Evolutionary conservation across 1,139 yeast genomes (phyloP).

Genomic region (Lodderomyces pseudojiufengensis): DNA sequence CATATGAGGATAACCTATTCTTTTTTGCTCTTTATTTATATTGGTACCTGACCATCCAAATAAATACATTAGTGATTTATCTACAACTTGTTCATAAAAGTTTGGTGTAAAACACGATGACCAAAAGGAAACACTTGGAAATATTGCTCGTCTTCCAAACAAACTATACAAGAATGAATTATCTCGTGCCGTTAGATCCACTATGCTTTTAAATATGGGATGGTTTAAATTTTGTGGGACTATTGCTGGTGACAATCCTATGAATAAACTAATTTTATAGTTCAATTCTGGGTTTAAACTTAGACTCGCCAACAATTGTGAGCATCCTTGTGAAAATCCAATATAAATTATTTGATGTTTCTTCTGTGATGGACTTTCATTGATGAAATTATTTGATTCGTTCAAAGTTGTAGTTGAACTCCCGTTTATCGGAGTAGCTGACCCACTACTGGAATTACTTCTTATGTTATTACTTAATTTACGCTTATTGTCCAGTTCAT

Average conservation of each 20-base stretch:
- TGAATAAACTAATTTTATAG: constrained; percentile 28
- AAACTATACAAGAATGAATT: constrained; percentile 31
- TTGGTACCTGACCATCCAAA: constrained; percentile 43
- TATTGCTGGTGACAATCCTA: constrained; percentile 47
- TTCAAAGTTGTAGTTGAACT: too few species aligned
- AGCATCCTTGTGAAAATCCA: constrained; percentile 48
- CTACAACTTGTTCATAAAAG: constrained; percentile 36
- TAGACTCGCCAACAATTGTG: constrained; percentile 42
- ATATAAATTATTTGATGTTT: constrained; percentile 25
- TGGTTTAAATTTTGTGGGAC: constrained; percentile 40
- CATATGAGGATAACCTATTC: constrained; percentile 45
- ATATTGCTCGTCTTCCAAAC: constrained; percentile 41
- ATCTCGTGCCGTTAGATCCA: constrained; percentile 34
- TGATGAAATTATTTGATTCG: neutral
- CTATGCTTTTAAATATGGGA: constrained; percentile 33
- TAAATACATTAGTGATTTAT: constrained; percentile 30
- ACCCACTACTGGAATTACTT: too few species aligned
- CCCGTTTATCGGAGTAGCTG: too few species aligned
- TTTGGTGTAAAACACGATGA: constrained; percentile 34
- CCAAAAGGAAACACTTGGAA: constrained; percentile 48
- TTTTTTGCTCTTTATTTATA: constrained; percentile 31
- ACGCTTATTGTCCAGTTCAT: too few species aligned
- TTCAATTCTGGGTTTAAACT: constrained; percentile 37
- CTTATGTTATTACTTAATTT: too few species aligned
- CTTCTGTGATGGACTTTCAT: constrained; percentile 2